Conservation (phyloP, 2,329 filamentous ascomycete species). For the Diaporthe longicolla region DNA sequence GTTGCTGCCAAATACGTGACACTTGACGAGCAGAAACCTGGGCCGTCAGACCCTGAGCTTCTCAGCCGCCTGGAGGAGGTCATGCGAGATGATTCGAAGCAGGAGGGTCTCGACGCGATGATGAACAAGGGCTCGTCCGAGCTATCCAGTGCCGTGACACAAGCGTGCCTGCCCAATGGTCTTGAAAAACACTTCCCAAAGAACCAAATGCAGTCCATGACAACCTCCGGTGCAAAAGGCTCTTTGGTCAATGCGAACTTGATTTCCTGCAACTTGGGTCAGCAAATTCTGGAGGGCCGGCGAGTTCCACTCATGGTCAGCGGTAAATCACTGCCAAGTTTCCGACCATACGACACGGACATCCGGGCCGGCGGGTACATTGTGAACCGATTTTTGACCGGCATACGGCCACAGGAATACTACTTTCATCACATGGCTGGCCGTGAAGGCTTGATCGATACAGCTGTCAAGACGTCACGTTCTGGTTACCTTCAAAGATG, state of each 20-base stretch:
- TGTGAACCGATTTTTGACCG: conserved; percentile 96
- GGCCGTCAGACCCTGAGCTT: conserved; percentile 78
- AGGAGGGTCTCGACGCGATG: conserved; percentile 89
- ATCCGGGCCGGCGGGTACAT: conserved; percentile 94
- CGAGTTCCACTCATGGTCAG: conserved; percentile 98
- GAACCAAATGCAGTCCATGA: conserved; percentile 99
- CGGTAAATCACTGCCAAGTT: conserved; percentile 95
- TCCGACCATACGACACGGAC: conserved; percentile 91
- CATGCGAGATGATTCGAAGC: conserved; percentile 90
- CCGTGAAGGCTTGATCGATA: conserved; percentile 97
- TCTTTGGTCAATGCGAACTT: conserved; percentile 94
- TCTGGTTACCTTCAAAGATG: conserved; percentile 97
- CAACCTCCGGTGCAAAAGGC: conserved; percentile 95
- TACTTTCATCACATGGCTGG: conserved; percentile 99
- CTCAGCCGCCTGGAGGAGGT: conserved; percentile 88
- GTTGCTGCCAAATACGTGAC: conserved; percentile 92
- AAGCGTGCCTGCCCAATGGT: conserved; percentile 82
- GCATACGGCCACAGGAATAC: conserved; percentile 96
- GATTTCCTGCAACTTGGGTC: conserved; percentile 97
- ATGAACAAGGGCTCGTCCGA: conserved; percentile 79
- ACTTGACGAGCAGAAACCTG: conserved; percentile 74
- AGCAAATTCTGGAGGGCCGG: conserved; percentile 95
- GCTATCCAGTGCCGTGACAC: conserved; percentile 85
- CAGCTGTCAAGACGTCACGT: conserved; percentile 96
- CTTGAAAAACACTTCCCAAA: conserved; percentile 93